Base-by-base conservation (phyloP, 1,284 basidiomycete species). In the Apiotrichum porosum region DNA sequence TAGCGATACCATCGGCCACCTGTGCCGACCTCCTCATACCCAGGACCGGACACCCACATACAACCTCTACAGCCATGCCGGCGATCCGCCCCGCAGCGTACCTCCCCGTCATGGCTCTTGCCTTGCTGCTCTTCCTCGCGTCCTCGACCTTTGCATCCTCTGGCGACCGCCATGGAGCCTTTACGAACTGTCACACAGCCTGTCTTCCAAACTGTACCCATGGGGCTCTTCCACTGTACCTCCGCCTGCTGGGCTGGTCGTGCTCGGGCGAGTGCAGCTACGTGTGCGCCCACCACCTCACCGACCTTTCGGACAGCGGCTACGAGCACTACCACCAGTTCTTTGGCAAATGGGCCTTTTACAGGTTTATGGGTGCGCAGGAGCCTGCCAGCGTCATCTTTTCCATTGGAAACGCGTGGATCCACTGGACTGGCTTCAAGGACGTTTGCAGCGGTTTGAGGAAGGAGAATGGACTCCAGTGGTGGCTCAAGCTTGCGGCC, bases 281-380 rank as follows among this genome's bases (percentile, higher is more conserved):
- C 66, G 73, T 74, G 17, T 98, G 94, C 75, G 88, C 86, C 78
- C 91, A 95, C 64, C 71, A 77, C 42, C 78, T 94, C 46, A 95
- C 91, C 14, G 72, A 78, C 19, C 81, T 83, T 21, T 63, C 83
- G 4, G 78, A 67, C 74, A 14, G 66, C 51, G 58, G 72, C 32
- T 21, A 22, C 15, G 40, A 49, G 28, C 43, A 43, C 30, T 74
- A 86, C 18, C 79, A 86, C 45, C 92, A 95, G 63, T 97, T 88
- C 71, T 82, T 91, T 63, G 95, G 95, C 21, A 98, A 98, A 76
- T 98, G 94, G 93, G 88, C 91, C 0, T 97, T 97, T 71, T 85
- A 84, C 80, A 79, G 91, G 33, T 74, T 88, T 19, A 72, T 79
- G 6, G 90, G 90, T 22, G 85, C 90, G 72, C 95, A 98, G 71